Evolutionary conservation across 768 basidiomycete genomes (phyloP).

Genomic region (Gymnopilus dilepis): DNA sequence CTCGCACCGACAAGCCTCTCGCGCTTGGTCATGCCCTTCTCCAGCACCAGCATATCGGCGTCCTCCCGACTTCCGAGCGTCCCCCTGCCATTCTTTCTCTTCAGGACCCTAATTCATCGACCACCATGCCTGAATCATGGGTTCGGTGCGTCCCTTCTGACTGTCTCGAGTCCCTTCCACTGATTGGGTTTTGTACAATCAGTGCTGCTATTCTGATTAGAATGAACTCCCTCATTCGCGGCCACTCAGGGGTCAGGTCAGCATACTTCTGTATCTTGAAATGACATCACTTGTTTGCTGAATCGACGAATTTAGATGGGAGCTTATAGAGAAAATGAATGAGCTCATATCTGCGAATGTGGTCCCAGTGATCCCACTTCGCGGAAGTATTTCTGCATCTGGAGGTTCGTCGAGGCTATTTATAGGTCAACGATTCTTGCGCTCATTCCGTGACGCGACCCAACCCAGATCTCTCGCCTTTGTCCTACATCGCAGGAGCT

Average conservation of each 20-base stretch:
- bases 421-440: neutral
- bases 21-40: conserved; percentile 69
- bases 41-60: conserved; percentile 76
- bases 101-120: conserved; percentile 66
- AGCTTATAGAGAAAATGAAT: conserved; percentile 73
- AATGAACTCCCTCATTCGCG: conserved; percentile 82
- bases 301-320: conserved; percentile 48
- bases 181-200: conserved; percentile 13
- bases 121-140: conserved; percentile 87
- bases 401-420: conserved; percentile 53
- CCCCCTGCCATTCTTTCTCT: conserved; percentile 61
- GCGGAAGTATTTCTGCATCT: conserved; percentile 79
- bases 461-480: conserved; percentile 49
- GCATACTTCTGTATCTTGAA: conserved; percentile 5
- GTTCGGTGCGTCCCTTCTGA: conserved; percentile 54
- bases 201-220: conserved; percentile 80
- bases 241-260: conserved; percentile 77
- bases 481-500: conserved; percentile 71
- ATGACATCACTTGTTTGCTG: neutral
- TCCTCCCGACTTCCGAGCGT: conserved; percentile 61
- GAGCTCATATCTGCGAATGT: conserved; percentile 67
- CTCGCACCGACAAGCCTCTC: conserved; percentile 68
- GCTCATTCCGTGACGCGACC: conserved; percentile 4
- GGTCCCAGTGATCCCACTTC: conserved; percentile 77
- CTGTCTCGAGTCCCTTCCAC: conserved; percentile 5